A percentile compares a stretch with the other conserved stretches of the same genome.
Evolutionary conservation across 257 asterid species (phyloP).

Genomic region (Solanum okadae): DNA sequence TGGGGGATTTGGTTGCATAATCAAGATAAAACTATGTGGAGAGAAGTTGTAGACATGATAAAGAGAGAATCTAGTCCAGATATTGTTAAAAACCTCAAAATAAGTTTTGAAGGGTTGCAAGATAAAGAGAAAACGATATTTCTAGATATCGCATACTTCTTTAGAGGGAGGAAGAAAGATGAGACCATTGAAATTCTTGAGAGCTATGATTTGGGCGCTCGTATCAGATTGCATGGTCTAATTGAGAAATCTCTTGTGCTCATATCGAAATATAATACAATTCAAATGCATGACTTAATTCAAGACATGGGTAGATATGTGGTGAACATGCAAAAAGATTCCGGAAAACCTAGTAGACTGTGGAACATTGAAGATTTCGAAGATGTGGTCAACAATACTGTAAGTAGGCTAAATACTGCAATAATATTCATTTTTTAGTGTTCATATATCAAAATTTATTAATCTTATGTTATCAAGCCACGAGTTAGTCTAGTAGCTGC

Average conservation of each 20-base stretch:
- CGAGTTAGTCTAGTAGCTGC: neutral
- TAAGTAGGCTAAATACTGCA: neutral
- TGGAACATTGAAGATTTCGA: neutral
- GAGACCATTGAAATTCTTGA: too few species aligned
- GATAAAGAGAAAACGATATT: too few species aligned
- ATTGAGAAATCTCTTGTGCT: neutral
- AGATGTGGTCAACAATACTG: neutral
- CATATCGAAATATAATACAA: neutral
- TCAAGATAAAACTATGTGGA: too few species aligned
- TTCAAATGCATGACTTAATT: neutral
- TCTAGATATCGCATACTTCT: too few species aligned
- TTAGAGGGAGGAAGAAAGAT: too few species aligned
- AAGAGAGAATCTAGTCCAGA: too few species aligned
- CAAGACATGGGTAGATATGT: neutral
- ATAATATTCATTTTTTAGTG: neutral
- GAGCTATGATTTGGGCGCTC: too few species aligned
- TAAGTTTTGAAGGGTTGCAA: too few species aligned
- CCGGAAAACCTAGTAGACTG: neutral
- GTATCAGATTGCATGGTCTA: too few species aligned
- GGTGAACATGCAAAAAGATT: neutral
- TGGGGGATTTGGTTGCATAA: too few species aligned
- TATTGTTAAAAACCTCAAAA: too few species aligned
- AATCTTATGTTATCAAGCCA: neutral
- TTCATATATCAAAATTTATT: neutral
- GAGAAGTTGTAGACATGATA: too few species aligned